Conservation (phyloP, 2,329 filamentous ascomycete species). For the Pyricularia pennisetigena region DNA sequence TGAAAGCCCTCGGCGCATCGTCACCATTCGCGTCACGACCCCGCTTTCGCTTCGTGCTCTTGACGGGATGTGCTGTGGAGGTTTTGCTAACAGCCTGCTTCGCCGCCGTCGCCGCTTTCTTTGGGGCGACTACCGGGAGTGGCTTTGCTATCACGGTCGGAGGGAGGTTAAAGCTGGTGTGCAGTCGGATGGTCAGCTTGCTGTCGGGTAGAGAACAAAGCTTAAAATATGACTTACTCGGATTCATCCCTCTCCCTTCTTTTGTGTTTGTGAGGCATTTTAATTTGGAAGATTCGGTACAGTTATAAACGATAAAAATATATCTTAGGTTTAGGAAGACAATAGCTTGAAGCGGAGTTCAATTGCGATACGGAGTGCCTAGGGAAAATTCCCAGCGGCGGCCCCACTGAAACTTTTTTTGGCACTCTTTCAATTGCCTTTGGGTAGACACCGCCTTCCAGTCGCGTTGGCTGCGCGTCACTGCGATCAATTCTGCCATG, state of each 20-base stretch:
- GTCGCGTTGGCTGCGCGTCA: neutral
- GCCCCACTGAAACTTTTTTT: neutral
- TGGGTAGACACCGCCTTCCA: constrained; percentile 2
- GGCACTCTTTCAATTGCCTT: neutral
- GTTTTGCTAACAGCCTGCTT: constrained; percentile 16
- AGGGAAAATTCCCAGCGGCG: neutral
- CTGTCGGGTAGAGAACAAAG: neutral
- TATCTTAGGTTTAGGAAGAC: neutral
- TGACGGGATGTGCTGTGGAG: constrained; percentile 15
- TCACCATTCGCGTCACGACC: constrained; percentile 38
- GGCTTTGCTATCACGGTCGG: constrained; percentile 38
- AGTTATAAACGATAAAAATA: too few species aligned
- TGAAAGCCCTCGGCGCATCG: constrained; percentile 84
- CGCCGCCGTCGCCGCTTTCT: constrained; percentile 17
- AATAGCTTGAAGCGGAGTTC: neutral
- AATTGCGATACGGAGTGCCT: neutral
- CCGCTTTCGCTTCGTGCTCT: constrained; percentile 41
- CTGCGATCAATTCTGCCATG: constrained; percentile 1
- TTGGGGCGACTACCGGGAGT: constrained; percentile 31
- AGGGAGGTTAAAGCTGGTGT: constrained; percentile 39
- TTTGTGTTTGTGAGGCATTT: constrained; percentile 84
- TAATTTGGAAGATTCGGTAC: constrained; percentile 30
- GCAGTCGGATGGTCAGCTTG: constrained; percentile 8
- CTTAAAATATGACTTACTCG: constrained; percentile 26
- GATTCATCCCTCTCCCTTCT: constrained; percentile 47